Evolutionary conservation across 495 filamentous ascomycete genomes (phyloP).

Genomic region (Penicillium simplicissimum): DNA sequence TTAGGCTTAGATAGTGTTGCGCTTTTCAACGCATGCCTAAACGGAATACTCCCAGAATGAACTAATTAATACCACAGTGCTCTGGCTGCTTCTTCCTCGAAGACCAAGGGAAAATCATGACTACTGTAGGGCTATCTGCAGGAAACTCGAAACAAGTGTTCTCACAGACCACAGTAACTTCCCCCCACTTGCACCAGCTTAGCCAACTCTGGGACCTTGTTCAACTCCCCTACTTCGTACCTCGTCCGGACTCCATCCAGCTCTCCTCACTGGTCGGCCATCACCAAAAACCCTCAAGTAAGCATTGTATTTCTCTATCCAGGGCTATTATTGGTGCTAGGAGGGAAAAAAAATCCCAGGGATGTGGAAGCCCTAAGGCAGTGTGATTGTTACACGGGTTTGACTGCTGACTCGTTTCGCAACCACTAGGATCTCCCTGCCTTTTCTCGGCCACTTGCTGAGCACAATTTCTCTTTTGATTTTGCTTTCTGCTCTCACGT

Average conservation of each 20-base stretch:
- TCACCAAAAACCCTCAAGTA: constrained; percentile 17
- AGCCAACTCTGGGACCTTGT: neutral
- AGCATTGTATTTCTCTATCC: constrained; percentile 22
- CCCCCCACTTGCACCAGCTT: neutral
- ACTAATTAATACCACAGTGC: neutral
- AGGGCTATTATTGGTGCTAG: constrained; percentile 16
- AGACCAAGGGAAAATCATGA: neutral
- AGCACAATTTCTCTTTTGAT: constrained; percentile 11
- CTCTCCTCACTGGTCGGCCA: constrained; percentile 2
- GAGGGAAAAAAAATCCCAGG: constrained; percentile 13
- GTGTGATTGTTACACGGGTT: constrained; percentile 35
- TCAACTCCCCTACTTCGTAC: neutral
- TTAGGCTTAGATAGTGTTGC: neutral
- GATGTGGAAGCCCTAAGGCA: constrained; percentile 32
- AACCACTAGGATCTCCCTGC: constrained; percentile 31
- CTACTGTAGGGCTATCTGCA: neutral
- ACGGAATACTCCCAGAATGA: neutral
- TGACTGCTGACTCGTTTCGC: constrained; percentile 33
- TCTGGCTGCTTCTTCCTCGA: too few species aligned
- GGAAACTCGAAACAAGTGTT: neutral
- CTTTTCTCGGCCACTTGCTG: constrained; percentile 5
- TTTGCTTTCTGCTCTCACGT: neutral
- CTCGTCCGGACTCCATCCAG: neutral
- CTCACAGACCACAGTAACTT: neutral
- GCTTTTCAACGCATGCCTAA: neutral